Evolutionary conservation across 2,329 filamentous ascomycete genomes (phyloP), one percentile per base, ranked within the genome.

Genomic region (Tetracladium maxilliforme): DNA sequence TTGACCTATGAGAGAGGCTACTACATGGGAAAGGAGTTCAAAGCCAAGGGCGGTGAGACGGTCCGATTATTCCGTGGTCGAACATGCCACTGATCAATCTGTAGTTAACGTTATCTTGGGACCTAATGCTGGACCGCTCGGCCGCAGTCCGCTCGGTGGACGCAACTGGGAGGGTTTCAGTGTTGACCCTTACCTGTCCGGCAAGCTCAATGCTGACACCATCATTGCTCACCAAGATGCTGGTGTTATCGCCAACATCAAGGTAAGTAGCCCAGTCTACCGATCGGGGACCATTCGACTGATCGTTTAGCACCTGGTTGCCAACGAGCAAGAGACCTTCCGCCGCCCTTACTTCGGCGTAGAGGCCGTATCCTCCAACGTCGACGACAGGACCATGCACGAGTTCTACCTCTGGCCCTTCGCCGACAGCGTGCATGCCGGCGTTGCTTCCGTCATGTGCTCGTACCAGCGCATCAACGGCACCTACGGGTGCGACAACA

Each of bases 221-320:
- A 68, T 87, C 37, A 60, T 66, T 33, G 81, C 79, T 16, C 79
- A 83, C 26, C 81, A 90, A 43, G 69, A 74, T 39, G 71, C 73
- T 4, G 81, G 81, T 38, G 71, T 87, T 19, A 77, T 92, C 44
- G 79, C 82, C 28, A 81, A 73, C 53, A 71, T 58, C 58, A 87
- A 66, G 47, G 56, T 56, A 52, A 60, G 61, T 80, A n/a, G n/a
- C n/a, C n/a, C n/a, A n/a, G n/a, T n/a, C n/a, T n/a, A n/a, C n/a
- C n/a, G n/a, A n/a, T n/a, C n/a, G n/a, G n/a, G n/a, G 21, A 23
- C 7, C 12, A 9, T 7, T 8, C 21, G 14, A 8, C 7, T 13
- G 8, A 11, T 23, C 9, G 11, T 8, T 17, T 31, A 70, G 44
- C 69, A 75, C 35, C 62, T 57, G 29, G 63, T 74, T 21, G 63